These are phyloP conservation scores for Ulota crispa DNA, from an alignment of 225 moss, liverwort and hornwort species.

Conservation along the genomic window DNA sequence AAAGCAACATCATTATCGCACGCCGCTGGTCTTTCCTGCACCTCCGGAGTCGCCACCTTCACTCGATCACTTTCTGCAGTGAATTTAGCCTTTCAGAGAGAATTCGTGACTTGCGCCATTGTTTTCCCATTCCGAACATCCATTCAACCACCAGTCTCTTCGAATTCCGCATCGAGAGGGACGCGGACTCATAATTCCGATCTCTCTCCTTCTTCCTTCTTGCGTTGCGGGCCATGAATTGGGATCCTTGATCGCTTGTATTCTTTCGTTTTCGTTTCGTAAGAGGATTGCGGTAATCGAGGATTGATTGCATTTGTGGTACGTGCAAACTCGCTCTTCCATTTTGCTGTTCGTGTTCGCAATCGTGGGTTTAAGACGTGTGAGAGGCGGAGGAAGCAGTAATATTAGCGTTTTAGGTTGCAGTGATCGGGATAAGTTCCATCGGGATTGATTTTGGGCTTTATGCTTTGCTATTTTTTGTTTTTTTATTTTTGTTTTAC, in stretches of 20 bases:
- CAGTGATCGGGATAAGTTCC: neutral
- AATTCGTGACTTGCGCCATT: neutral
- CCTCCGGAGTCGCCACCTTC: neutral
- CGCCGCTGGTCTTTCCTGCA: neutral
- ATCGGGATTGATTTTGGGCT: neutral
- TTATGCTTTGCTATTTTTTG: too few relatives aligned
- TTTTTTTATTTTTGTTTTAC: neutral
- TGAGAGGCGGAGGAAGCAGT: neutral
- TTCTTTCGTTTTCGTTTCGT: neutral
- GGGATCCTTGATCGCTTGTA: neutral
- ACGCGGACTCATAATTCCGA: neutral
- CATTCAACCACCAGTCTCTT: neutral
- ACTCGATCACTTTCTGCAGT: neutral
- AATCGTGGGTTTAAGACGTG: neutral
- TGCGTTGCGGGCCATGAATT: neutral
- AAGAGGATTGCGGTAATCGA: neutral
- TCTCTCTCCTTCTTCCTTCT: neutral
- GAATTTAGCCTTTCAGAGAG: neutral
- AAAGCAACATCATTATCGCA: too few relatives aligned
- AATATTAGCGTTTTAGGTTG: neutral
- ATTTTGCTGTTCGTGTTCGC: neutral
- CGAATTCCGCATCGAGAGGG: neutral
- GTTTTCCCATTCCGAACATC: neutral
- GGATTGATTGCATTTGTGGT: conserved; percentile 6
- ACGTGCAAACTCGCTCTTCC: neutral